Conservation (phyloP, 495 filamentous ascomycete species). For the Annulohypoxylon maeteangense region DNA sequence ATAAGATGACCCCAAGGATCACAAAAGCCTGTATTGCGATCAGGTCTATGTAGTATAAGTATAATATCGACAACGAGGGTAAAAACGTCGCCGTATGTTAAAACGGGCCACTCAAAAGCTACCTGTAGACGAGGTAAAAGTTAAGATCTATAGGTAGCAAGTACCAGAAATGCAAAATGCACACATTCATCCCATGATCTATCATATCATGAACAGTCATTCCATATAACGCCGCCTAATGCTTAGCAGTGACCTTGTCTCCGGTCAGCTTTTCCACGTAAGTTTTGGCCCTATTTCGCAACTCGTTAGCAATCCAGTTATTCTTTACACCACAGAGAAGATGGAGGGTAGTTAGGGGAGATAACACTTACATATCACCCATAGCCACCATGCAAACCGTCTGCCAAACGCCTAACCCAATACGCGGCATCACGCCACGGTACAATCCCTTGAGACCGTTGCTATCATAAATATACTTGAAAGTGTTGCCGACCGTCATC, state of each 20-base stretch:
- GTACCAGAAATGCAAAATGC: slow-evolving; percentile 12
- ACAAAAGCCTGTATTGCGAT: slow-evolving; percentile 25
- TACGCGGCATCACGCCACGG: slow-evolving; percentile 91
- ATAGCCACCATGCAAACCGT: slow-evolving; percentile 99
- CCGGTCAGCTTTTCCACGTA: slow-evolving; percentile 97
- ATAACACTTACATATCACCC: slow-evolving; percentile 89
- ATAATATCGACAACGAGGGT: slow-evolving; percentile 8
- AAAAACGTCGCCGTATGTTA: neutral
- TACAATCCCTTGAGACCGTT: slow-evolving; percentile 95
- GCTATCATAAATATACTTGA: slow-evolving; percentile 88
- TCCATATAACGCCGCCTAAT: slow-evolving; percentile 68
- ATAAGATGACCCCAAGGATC: slow-evolving; percentile 7
- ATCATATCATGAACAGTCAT: slow-evolving; percentile 28
- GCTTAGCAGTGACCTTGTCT: slow-evolving; percentile 94
- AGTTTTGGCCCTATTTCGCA: slow-evolving; percentile 82
- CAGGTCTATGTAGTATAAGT: slow-evolving; percentile 11
- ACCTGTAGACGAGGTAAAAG: slow-evolving; percentile 2
- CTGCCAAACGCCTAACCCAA: slow-evolving; percentile 97
- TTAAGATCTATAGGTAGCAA: slow-evolving; percentile 9
- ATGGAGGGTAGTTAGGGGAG: neutral
- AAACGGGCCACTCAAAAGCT: neutral
- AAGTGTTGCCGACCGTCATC: slow-evolving; percentile 92
- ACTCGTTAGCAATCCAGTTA: slow-evolving; percentile 35
- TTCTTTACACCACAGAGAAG: neutral
- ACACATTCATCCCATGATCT: slow-evolving; percentile 23